Evolutionary conservation across 805 yeast genomes (phyloP).

Genomic region (Jamesozyma rosinii): DNA sequence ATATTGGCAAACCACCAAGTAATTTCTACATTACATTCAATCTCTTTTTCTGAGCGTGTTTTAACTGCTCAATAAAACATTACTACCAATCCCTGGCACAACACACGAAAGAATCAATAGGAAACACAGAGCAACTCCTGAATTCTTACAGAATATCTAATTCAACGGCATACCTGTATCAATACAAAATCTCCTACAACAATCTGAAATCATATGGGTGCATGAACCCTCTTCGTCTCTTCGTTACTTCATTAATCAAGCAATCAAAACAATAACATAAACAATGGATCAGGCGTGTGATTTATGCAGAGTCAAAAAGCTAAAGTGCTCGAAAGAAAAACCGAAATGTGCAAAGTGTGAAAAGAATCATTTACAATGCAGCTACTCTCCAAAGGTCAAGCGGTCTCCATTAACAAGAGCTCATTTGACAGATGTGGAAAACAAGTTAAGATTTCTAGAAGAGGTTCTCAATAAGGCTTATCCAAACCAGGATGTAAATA

Average conservation of each 20-base stretch:
- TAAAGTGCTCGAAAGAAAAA: conserved; percentile 68
- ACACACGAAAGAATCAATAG: no score
- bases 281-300: conserved; percentile 44
- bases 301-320: conserved; percentile 70
- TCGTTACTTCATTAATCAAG: not conserved
- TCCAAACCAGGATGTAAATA: conserved; percentile 42
- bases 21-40: no score
- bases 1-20: no score
- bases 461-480: conserved; percentile 34
- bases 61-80: no score
- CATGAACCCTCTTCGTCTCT: no score
- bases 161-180: no score
- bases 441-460: conserved; percentile 41
- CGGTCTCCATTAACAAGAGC: conserved; percentile 78
- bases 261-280: not conserved
- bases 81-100: no score
- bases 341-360: conserved; percentile 73
- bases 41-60: no score
- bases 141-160: no score
- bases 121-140: no score
- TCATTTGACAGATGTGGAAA: conserved; percentile 69
- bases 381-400: conserved; percentile 67
- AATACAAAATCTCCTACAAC: no score
- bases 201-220: no score
- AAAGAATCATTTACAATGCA: conserved; percentile 63